Conservation (phyloP, 75 land plant species). For the Chamaecyparis obtusa region DNA sequence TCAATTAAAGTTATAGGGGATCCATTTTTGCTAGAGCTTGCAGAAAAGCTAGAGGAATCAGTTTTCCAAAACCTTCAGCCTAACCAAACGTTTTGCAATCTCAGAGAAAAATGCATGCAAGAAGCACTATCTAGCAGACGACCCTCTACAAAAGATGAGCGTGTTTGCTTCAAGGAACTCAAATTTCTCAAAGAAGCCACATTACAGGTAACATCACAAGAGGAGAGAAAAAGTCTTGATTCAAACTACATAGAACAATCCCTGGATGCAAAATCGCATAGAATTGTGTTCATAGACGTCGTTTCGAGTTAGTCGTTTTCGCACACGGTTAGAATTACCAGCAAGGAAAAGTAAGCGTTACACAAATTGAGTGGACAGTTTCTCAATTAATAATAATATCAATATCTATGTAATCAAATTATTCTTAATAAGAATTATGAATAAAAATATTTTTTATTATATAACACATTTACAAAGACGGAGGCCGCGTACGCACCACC, state of each 20-base stretch:
- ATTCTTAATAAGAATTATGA: too few relatives aligned
- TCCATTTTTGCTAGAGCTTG: constrained; percentile 77
- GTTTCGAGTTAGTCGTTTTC: constrained; percentile 33
- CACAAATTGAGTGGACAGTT: too few relatives aligned
- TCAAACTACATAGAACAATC: background rate
- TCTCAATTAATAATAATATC: too few relatives aligned
- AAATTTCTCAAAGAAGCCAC: constrained; percentile 50
- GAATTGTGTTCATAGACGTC: constrained; percentile 64
- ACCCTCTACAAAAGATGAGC: constrained; percentile 77
- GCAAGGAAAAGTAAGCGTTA: too few relatives aligned
- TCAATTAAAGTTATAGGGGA: constrained; percentile 43
- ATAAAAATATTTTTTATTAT: too few relatives aligned
- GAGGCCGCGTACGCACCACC: too few relatives aligned
- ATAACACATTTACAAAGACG: too few relatives aligned
- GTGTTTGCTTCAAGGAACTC: constrained; percentile 84
- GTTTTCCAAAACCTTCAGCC: constrained; percentile 17
- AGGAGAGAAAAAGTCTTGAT: background rate
- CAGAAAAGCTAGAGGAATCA: constrained; percentile 89
- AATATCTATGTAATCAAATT: too few relatives aligned
- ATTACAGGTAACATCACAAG: constrained; percentile 38
- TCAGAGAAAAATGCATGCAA: constrained; percentile 62
- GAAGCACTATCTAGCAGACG: constrained; percentile 63
- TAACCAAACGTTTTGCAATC: constrained; percentile 32
- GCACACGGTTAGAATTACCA: constrained; percentile 17
- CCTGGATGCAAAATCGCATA: constrained; percentile 9